A percentile compares a stretch with the other conserved stretches of the same genome.
These are phyloP conservation scores for Peniophora sp. DNA, from an alignment of 1,284 basidiomycete species.

Conservation along the genomic window DNA sequence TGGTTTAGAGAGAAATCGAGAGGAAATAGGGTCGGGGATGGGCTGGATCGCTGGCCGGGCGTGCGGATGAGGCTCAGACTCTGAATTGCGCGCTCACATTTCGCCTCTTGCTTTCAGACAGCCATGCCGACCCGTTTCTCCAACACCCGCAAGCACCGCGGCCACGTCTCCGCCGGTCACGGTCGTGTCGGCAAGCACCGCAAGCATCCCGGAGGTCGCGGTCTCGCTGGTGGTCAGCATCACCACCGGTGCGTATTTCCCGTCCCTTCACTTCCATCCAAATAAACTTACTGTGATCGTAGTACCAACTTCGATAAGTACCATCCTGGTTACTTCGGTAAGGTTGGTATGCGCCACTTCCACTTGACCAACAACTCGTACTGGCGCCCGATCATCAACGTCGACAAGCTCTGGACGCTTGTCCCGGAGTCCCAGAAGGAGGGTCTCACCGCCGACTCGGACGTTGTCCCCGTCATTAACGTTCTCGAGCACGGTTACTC, in stretches of 20 bases:
- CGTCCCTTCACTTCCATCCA: neutral
- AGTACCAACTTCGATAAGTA: conserved; percentile 90
- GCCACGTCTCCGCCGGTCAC: conserved; percentile 98
- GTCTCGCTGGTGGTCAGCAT: conserved; percentile 99
- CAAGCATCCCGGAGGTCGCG: conserved; percentile 99
- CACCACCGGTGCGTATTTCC: conserved; percentile 81
- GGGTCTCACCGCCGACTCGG: conserved; percentile 57
- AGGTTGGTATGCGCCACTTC: conserved; percentile 99
- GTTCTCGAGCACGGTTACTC: conserved; percentile 80
- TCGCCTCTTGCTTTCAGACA: no score
- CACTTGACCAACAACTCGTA: conserved; percentile 88
- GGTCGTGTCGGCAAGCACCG: conserved; percentile 99
- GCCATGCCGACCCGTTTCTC: conserved; percentile 89
- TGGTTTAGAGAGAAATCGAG: conserved; percentile 11
- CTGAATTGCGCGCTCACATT: no score
- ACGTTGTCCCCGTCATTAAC: conserved; percentile 89
- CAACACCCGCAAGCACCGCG: conserved; percentile 97
- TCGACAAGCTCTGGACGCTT: conserved; percentile 87
- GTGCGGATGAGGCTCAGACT: conserved; percentile 15
- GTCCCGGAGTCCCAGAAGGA: conserved; percentile 74
- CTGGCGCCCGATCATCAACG: conserved; percentile 94
- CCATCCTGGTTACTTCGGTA: conserved; percentile 99
- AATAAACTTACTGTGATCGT: conserved; percentile 3
- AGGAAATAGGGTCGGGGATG: conserved; percentile 37
- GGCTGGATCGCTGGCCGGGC: conserved; percentile 14